These are phyloP conservation scores for Protea cynaroides DNA, from an alignment of 164 flowering plant genomes.

Conservation along the genomic window DNA sequence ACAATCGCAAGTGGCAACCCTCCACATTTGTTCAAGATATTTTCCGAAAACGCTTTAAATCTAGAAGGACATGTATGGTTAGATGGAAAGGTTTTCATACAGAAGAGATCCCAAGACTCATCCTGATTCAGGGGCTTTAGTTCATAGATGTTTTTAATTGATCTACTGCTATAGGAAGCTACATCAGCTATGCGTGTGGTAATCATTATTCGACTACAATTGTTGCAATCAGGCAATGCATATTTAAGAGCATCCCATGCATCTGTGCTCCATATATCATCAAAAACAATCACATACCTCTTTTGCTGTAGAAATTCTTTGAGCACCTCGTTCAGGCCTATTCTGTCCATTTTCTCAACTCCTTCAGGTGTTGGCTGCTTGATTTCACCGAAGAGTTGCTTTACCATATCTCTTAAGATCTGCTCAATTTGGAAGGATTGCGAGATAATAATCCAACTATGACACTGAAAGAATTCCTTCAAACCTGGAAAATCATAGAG, in stretches of 20 bases:
- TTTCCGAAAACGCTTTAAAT: not conserved
- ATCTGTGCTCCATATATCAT: not conserved
- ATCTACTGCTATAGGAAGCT: not conserved
- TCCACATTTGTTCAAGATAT: not conserved
- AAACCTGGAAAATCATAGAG: not conserved
- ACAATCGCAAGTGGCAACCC: no score
- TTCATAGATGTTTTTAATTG: not conserved
- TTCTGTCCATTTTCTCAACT: conserved; percentile 10
- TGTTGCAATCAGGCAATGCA: not conserved
- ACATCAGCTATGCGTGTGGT: not conserved
- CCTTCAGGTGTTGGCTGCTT: conserved; percentile 11
- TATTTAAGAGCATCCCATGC: not conserved
- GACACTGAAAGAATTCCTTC: not conserved
- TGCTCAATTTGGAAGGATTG: not conserved
- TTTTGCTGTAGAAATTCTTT: not conserved
- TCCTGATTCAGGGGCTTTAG: not conserved
- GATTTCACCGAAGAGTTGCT: not conserved
- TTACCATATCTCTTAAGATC: not conserved
- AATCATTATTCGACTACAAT: not conserved
- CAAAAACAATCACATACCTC: conserved; percentile 3
- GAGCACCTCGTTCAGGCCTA: not conserved
- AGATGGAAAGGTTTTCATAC: not conserved
- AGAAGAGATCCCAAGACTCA: not conserved
- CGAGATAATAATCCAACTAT: not conserved
- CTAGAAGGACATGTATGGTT: not conserved